Evolutionary conservation across 1,284 basidiomycete genomes (phyloP).

Genomic region (Cystobasidium pallidum): DNA sequence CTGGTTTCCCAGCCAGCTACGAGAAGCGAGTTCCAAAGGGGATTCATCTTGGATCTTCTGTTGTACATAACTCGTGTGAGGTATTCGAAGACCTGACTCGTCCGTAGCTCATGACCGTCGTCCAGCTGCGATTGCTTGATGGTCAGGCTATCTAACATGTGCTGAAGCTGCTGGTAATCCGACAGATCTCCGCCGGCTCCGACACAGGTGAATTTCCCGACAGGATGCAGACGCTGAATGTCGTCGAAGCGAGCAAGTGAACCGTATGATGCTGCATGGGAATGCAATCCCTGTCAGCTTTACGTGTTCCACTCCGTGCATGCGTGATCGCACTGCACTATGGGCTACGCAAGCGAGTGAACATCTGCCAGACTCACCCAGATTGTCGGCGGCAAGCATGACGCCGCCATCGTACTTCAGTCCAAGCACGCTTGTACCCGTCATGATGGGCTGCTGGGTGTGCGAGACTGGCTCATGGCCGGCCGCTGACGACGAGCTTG

Average conservation of each 20-base stretch:
- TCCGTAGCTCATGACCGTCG: slow-evolving; percentile 84
- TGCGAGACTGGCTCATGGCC: slow-evolving; percentile 35
- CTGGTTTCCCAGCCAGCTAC: slow-evolving; percentile 86
- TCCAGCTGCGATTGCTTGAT: slow-evolving; percentile 51
- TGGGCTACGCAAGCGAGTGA: slow-evolving; percentile 5
- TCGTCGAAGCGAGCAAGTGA: slow-evolving; percentile 97
- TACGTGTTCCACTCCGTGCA: background rate
- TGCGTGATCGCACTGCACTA: background rate
- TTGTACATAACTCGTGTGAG: slow-evolving; percentile 89
- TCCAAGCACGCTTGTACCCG: slow-evolving; percentile 92
- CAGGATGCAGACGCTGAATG: slow-evolving; percentile 79
- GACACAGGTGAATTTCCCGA: slow-evolving; percentile 82
- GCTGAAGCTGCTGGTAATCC: slow-evolving; percentile 94
- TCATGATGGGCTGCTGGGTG: slow-evolving; percentile 79
- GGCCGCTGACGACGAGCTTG: slow-evolving; percentile 8
- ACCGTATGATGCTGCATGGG: slow-evolving; percentile 83
- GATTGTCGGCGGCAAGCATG: slow-evolving; percentile 98
- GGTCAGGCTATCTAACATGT: slow-evolving; percentile 70
- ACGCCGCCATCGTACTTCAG: slow-evolving; percentile 94
- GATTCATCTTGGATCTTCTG: slow-evolving; percentile 84
- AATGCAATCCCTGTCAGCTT: background rate
- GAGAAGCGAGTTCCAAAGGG: slow-evolving; percentile 92
- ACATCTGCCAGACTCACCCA: slow-evolving; percentile 64
- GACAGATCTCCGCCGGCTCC: slow-evolving; percentile 96
- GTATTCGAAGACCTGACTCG: slow-evolving; percentile 90